phyloP scores from a whole-genome alignment of 495 filamentous ascomycete genomes.

The Annulohypoxylon moriforme region DNA sequence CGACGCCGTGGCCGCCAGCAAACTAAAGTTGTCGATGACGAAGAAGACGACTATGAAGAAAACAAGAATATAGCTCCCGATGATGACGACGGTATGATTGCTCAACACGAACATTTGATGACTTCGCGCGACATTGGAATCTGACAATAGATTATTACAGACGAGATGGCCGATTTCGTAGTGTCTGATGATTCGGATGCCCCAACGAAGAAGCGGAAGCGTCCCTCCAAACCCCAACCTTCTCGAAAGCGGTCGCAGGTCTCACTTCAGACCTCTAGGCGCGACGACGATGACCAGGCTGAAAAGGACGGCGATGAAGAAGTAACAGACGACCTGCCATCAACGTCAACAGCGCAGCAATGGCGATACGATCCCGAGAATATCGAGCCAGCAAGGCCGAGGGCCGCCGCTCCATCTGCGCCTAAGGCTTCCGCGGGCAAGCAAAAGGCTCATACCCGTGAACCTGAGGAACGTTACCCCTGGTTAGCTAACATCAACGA shows the following conservation, averaged over 20 bases:
- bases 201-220: conserved; percentile 74
- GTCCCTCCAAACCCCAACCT: conserved; percentile 62
- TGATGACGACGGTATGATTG: conserved; percentile 67
- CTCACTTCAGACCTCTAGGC: conserved; percentile 55
- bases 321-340: conserved; percentile 64
- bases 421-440: conserved; percentile 68
- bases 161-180: conserved; percentile 84
- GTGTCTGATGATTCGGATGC: conserved; percentile 88
- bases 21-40: conserved; percentile 56
- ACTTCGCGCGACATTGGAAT: not conserved
- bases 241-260: conserved; percentile 67
- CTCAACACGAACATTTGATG: not conserved
- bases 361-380: conserved; percentile 90
- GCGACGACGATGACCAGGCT: conserved; percentile 30
- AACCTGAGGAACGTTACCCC: conserved; percentile 83
- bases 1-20: conserved; percentile 50
- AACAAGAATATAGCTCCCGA: conserved; percentile 66
- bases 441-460: conserved; percentile 77
- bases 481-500: conserved; percentile 91
- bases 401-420: conserved; percentile 49
- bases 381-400: conserved; percentile 67
- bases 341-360: conserved; percentile 80
- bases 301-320: conserved; percentile 61
- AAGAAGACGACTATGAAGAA: conserved; percentile 77
- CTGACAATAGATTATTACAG: conserved; percentile 50